Percentiles rank a stretch among this genome's conserved stretches.
phyloP scores from a whole-genome alignment of 192 early-diverging fungal genomes.

The Ramicandelaber brevisporus region DNA sequence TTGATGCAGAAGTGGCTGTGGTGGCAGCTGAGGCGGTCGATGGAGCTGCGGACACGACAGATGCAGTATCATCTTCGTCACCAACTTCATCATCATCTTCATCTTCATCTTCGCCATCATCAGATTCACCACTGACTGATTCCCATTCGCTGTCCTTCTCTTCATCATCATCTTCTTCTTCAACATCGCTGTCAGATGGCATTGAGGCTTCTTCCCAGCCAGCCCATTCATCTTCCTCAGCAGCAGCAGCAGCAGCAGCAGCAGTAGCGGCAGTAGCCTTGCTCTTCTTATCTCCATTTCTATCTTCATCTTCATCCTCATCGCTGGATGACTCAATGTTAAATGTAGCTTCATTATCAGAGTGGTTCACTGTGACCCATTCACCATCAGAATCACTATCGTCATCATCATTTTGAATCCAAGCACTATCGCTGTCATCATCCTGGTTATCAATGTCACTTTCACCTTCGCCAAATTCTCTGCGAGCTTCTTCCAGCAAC shows the following conservation, averaged over 20 bases:
- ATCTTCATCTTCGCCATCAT: conserved; percentile 13
- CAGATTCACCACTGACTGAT: conserved; percentile 10
- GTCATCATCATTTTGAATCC: conserved; percentile 4
- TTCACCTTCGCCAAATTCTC: neutral
- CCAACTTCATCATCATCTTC: conserved; percentile 12
- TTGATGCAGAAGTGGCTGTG: neutral
- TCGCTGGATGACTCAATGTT: too few species aligned
- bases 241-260: neutral
- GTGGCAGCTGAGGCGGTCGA: too few species aligned
- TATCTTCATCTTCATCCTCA: conserved; percentile 13
- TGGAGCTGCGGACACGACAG: too few species aligned
- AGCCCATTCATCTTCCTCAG: conserved; percentile 6
- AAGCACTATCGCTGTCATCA: conserved; percentile 10
- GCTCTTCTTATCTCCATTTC: conserved; percentile 5
- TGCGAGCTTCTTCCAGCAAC: conserved; percentile 23
- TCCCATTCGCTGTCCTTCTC: conserved; percentile 14
- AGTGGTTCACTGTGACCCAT: conserved; percentile 2
- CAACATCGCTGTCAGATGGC: conserved; percentile 2
- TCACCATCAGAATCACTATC: conserved; percentile 4
- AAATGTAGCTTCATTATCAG: conserved; percentile 3
- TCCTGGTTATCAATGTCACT: conserved; percentile 3
- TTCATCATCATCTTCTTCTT: conserved; percentile 18
- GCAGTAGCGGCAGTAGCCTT: conserved; percentile 1
- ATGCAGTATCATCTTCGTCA: neutral
- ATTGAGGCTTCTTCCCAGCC: conserved; percentile 15